Evolutionary conservation across 2,329 filamentous ascomycete species (phyloP).

Genomic region (Xylaria sp.): DNA sequence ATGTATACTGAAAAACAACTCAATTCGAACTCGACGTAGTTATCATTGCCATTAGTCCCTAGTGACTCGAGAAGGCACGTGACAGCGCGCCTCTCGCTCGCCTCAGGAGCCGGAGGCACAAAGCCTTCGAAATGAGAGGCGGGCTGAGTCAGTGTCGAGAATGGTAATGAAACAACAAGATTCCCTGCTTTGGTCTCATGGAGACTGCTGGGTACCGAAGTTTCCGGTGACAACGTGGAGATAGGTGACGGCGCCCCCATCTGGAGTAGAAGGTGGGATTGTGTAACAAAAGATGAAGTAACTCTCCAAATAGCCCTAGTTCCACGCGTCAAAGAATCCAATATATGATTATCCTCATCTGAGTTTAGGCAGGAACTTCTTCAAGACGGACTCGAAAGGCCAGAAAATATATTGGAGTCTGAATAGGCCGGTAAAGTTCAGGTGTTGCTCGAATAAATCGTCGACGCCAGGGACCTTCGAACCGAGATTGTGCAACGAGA

Average conservation of each 20-base stretch:
- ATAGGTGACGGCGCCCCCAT: constrained; percentile 4
- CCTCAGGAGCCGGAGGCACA: constrained; percentile 32
- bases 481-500: not conserved
- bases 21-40: constrained; percentile 57
- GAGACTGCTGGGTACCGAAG: not conserved
- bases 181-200: not conserved
- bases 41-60: constrained; percentile 27
- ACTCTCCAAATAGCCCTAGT: not conserved
- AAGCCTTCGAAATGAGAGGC: constrained; percentile 40
- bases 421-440: too few relatives aligned
- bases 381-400: too few relatives aligned
- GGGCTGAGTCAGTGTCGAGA: constrained; percentile 35
- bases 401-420: too few relatives aligned
- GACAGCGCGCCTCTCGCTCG: constrained; percentile 43
- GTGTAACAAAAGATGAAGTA: not conserved
- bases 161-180: constrained; percentile 31
- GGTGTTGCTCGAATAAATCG: too few relatives aligned
- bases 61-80: constrained; percentile 36
- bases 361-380: too few relatives aligned
- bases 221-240: not conserved
- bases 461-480: too few relatives aligned
- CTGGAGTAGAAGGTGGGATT: not conserved
- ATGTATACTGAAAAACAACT: constrained; percentile 65
- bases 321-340: not conserved
- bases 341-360: too few relatives aligned